Conservation (phyloP, 1,284 basidiomycete species). For the Neonothopanus nambi region DNA sequence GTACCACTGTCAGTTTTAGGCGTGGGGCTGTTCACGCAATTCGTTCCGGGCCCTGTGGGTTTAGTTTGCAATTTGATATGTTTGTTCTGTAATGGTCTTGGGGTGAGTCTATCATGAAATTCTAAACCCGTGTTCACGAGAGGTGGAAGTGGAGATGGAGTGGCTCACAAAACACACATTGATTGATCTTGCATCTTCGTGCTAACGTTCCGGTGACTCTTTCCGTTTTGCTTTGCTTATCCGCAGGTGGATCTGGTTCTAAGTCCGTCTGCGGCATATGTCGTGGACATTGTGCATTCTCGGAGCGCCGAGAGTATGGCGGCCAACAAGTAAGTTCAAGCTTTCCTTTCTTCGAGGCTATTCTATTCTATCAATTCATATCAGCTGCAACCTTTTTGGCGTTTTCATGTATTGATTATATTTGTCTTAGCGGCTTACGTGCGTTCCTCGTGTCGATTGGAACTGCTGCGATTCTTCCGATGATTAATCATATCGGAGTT, state of each 20-base stretch:
- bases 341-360: not conserved
- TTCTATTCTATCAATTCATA: not conserved
- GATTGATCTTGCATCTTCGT: not conserved
- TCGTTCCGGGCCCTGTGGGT: conserved; percentile 39
- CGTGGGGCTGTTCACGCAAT: conserved; percentile 23
- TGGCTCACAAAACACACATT: too few species aligned
- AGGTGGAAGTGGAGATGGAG: too few species aligned
- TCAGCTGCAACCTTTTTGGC: too few species aligned
- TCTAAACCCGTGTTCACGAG: conserved; percentile 5
- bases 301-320: conserved; percentile 55
- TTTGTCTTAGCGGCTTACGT: conserved; percentile 39
- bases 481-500: conserved; percentile 54
- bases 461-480: conserved; percentile 47
- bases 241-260: conserved; percentile 46
- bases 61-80: conserved; percentile 41
- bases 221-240: not conserved
- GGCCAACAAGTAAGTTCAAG: conserved; percentile 35
- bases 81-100: conserved; percentile 51
- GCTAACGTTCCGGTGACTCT: not conserved
- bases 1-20: conserved; percentile 25
- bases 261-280: conserved; percentile 53
- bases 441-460: conserved; percentile 40
- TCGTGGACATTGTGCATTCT: conserved; percentile 54
- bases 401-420: conserved; percentile 3
- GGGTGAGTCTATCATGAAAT: conserved; percentile 34